Conservation (phyloP, 2,329 filamentous ascomycete genomes). For the Pseudophaeomoniella oleicola region DNA sequence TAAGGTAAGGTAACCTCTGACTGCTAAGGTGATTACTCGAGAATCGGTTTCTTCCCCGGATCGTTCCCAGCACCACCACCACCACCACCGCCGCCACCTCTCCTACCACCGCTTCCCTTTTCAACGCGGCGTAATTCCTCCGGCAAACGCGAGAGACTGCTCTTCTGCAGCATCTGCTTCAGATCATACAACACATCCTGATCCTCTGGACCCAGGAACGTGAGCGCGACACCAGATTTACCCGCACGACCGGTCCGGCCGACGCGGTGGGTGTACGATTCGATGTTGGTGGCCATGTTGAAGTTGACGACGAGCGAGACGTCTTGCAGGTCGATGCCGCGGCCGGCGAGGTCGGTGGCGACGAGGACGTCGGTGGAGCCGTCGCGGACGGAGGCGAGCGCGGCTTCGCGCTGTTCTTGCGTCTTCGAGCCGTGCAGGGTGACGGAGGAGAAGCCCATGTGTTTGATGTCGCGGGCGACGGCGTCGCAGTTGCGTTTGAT, state of each 20-base stretch:
- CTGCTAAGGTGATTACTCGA: too few species aligned
- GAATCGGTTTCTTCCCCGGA: neutral
- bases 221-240: slow-evolving; percentile 91
- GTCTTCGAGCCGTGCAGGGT: slow-evolving; percentile 93
- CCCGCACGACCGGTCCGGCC: slow-evolving; percentile 94
- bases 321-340: slow-evolving; percentile 95
- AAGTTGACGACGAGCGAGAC: slow-evolving; percentile 94
- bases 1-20: too few species aligned
- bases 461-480: slow-evolving; percentile 83
- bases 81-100: neutral
- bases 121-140: slow-evolving; percentile 57
- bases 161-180: slow-evolving; percentile 91
- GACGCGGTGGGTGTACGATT: slow-evolving; percentile 91
- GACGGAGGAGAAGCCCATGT: slow-evolving; percentile 79
- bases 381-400: slow-evolving; percentile 67
- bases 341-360: slow-evolving; percentile 84
- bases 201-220: slow-evolving; percentile 86
- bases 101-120: neutral
- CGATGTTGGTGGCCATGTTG: slow-evolving; percentile 91
- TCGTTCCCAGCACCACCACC: neutral
- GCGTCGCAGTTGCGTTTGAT: slow-evolving; percentile 98
- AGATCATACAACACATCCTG: slow-evolving; percentile 77
- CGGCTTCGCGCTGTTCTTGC: slow-evolving; percentile 92
- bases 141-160: slow-evolving; percentile 70
- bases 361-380: slow-evolving; percentile 78